Evolutionary conservation across 2,329 filamentous ascomycete species (phyloP), one percentile per base, ranked within the genome.

Genomic region (Colletotrichum sp.): DNA sequence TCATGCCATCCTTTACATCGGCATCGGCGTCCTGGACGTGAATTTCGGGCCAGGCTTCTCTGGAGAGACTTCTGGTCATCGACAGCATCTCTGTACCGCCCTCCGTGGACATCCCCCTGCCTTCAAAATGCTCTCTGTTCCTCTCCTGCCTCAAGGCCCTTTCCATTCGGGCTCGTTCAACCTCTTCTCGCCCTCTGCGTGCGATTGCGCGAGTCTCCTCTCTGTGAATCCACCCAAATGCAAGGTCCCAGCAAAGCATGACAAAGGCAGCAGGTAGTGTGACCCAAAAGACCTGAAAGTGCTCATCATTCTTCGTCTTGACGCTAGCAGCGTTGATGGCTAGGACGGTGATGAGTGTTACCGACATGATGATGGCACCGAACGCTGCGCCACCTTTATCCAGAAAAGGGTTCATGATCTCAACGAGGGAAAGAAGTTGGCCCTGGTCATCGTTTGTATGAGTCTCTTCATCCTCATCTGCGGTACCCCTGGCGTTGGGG

Each of bases 351-450:
- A 94, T 85, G 30, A 95, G 87, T 0, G 93, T 94, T 0, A 86
- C 87, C 3, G 92, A 88, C 92, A 95, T 95, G 71, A 95, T 86
- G 7, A 91, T 77, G 0, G 88, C 91, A 2, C 93, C 93, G 71
- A 94, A 92, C 0, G 86, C 85, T 1, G 94, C 94, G 10, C 93
- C 91, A 4, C 86, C 84, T 77, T 91, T 93, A 80, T 95, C 93
- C 0, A 95, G 82, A 73, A 93, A 95, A 0, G 94, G 94, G 77
- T 95, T 94, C 89, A 95, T 90, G 79, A 95, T 94, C 79, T 95
- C 93, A 77, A 94, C 92, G 0, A 95, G 87, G 0, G 92, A 92
- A 0, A 93, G 83, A 1, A 90, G 82, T 76, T 93, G 89, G 4
- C 84, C 86, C 73, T 90, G 83, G 32, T 91, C 89, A 9, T 87